Evolutionary conservation across 306 rosid genomes (phyloP), one percentile per base, ranked within the genome.

Genomic region (Vigna radiata): DNA sequence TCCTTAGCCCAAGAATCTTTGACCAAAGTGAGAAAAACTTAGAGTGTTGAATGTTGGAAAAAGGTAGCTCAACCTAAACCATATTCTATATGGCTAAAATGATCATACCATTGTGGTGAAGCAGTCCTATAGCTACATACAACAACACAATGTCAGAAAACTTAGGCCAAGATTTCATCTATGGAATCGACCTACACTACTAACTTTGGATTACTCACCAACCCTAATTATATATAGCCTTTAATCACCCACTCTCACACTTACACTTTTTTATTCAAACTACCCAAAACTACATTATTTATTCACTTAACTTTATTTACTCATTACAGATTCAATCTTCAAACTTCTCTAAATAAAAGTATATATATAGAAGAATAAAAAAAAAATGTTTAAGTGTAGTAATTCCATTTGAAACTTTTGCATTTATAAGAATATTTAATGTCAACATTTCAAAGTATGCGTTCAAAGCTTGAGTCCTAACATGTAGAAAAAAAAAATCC

Each of bases 91-190:
- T n/a, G 69, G 48, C 69, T 63, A 4, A 36, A 63, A 33, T 8
- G 16, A 29, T 29, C 4, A 25, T 58, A 13, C 0, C 2, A 11
- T 11, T 3, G 15, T 8, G 15, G 4, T 36, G 7, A n/a, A 63
- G 69, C 69, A 63, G 69, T 36, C 69, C 69, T 63, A 29, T 29
- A 63, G 69, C 66, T 60, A 27, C 15, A 44, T 60, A 27, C 15
- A 44, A 60, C 2, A 60, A 27, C 19, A 60, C 23, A 37, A 6
- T 33, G 69, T 36, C 47, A 63, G 48, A 36, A 36, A 61, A 6
- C 19, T 31, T 29, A 21, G 68, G 23, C 68, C 68, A 31, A 61
- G 2, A 62, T 8, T 33, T 62, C 25, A 63, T 36, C 41, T 36
- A 63, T 63, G 7, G 7, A 63, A 62, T 62, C 68, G 46, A 62